Conservation (phyloP, 768 basidiomycete species). For the Lactifluus piperatus region DNA sequence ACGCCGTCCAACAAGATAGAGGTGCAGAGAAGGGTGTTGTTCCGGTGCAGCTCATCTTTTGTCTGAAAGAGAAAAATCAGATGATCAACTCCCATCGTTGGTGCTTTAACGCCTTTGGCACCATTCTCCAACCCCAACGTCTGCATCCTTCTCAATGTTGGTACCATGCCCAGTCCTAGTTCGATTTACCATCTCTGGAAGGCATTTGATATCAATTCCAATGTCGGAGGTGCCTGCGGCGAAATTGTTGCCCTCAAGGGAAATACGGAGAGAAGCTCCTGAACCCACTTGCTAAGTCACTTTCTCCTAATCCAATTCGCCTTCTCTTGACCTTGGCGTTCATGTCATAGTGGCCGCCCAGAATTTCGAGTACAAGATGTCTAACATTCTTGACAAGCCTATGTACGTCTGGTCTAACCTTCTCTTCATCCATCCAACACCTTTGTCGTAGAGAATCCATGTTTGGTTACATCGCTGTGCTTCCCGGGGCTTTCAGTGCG, state of each 20-base stretch:
- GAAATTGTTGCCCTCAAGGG: conserved; percentile 88
- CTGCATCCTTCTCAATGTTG: conserved; percentile 86
- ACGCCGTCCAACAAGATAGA: conserved; percentile 75
- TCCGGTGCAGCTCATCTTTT: conserved; percentile 90
- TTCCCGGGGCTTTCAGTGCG: conserved; percentile 89
- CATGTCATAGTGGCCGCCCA: conserved; percentile 63
- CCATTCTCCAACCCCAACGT: conserved; percentile 84
- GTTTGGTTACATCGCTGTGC: conserved; percentile 91
- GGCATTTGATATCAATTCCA: conserved; percentile 86
- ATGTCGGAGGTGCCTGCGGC: conserved; percentile 91
- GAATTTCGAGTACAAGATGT: conserved; percentile 94
- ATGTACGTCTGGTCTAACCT: conserved; percentile 31
- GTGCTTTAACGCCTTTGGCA: conserved; percentile 90
- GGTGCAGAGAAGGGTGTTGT: conserved; percentile 68
- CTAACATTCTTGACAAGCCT: conserved; percentile 88
- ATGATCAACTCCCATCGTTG: conserved; percentile 93
- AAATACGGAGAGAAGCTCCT: conserved; percentile 69
- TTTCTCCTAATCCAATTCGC: background rate
- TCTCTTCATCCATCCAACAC: background rate
- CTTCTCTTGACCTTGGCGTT: background rate
- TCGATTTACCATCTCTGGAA: conserved; percentile 93
- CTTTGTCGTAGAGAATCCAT: conserved; percentile 49
- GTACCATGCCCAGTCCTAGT: conserved; percentile 77
- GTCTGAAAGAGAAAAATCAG: conserved; percentile 86
- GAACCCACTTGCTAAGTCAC: conserved; percentile 51